Base-by-base conservation (phyloP, 176 grass and related monocot species). In the Ampelocalamus luodianensis region DNA sequence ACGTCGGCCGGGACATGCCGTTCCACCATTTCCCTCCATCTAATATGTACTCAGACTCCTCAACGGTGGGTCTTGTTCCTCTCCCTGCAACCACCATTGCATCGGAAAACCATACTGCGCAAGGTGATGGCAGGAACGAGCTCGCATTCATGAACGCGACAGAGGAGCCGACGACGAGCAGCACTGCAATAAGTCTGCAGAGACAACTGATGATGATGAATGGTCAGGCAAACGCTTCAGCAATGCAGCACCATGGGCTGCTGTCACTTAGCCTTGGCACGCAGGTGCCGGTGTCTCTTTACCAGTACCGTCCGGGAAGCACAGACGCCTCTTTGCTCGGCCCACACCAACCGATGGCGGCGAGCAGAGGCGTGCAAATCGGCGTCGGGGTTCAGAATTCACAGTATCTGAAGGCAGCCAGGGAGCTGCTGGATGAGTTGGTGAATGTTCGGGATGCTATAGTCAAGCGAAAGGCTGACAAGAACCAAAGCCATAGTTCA, bases 401-500 rank as follows among this genome's bases (percentile, higher is more conserved):
- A 0, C 91, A 26, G 83, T 97, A 90, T 68, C 74, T 97, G 39
- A 93, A 85, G 65, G 94, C 82, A 18, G 82, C 87, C 48, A 83
- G 89, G 78, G 85, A 92, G 72, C 87, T 97, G 58, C 65, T 97
- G 14, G 91, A 93, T 55, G 91, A 92, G 85, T 69, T 90, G 3
- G 89, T 93, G 56, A 93, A 87, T 54, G 81, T 92, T 50, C 72
- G 42, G 42, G 78, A 93, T 40, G 85, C 89, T 53, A 71, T 93
- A 71, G 32, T 27, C 0, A 92, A 86, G 65, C 60, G 80, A 17
- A 93, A 80, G 73, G 45, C 13, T 1, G 79, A 76, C 46, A 93
- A 85, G 78, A 91, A 54, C 64, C 87, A 81, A 58, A 75, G 66
- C 78, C 64, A 89, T 61, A 65, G 72, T 67, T 68, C 85, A 79